Percentiles rank a stretch among this genome's conserved stretches.
phyloP scores from a whole-genome alignment of 108 stramenopile genomes.

The Seminavis robusta region DNA sequence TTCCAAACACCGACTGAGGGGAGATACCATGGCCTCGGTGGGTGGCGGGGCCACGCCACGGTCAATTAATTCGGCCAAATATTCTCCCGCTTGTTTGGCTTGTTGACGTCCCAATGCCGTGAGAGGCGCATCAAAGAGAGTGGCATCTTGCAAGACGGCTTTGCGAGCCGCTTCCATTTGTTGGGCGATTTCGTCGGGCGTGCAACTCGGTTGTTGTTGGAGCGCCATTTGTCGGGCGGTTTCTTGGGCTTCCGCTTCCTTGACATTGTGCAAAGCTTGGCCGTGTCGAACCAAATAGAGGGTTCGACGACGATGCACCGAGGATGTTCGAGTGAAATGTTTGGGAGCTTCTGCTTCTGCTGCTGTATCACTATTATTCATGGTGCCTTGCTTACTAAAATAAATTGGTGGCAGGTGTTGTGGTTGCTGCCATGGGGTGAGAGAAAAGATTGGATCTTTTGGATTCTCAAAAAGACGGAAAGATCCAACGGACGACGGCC shows the following conservation, averaged over 20 bases:
- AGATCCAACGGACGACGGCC: too few relatives aligned
- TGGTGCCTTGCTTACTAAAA: too few relatives aligned
- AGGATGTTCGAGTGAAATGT: too few relatives aligned
- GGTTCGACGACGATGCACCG: too few relatives aligned
- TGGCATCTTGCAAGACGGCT: conserved; percentile 26
- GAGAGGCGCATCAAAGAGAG: conserved; percentile 48
- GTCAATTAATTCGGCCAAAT: conserved; percentile 24
- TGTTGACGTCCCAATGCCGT: conserved; percentile 41
- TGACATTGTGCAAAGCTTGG: conserved; percentile 63
- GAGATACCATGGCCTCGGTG: conserved; percentile 49
- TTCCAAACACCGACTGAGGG: conserved; percentile 48
- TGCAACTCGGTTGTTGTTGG: neutral
- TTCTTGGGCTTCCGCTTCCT: conserved; percentile 28
- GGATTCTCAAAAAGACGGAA: too few relatives aligned
- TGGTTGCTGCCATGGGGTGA: too few relatives aligned
- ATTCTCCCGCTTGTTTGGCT: conserved; percentile 17
- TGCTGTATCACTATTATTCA: too few relatives aligned
- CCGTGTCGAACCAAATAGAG: conserved; percentile 75
- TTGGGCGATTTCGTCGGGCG: conserved; percentile 14
- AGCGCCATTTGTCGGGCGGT: conserved; percentile 13
- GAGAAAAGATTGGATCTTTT: too few relatives aligned
- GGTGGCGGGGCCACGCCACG: conserved; percentile 27
- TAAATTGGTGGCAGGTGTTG: too few relatives aligned
- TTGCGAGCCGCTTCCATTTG: conserved; percentile 42
- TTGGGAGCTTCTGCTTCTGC: too few relatives aligned